Evolutionary conservation across 352 stramenopile genomes (phyloP), one percentile per base, ranked within the genome.

Genomic region (Blastocystis sp.): DNA sequence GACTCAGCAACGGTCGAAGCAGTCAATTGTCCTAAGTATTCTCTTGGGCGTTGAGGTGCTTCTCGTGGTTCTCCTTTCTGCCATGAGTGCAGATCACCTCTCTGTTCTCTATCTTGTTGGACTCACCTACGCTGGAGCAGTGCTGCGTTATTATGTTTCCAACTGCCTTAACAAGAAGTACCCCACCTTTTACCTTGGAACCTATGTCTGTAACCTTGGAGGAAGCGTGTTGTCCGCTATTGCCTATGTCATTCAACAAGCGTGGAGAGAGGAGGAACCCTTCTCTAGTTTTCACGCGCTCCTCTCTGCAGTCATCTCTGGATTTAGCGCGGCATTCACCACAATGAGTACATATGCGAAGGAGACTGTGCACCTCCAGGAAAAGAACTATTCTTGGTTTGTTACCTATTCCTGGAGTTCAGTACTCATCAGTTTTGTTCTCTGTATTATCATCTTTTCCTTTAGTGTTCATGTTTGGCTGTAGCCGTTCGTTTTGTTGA

Each of bases 321-420:
- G 29, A 18, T 42, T 72, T 9, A 21, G 8, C 36, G 24, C 61
- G 6, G 61, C 61, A 44, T 44, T 72, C 34, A 72, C 29, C 21
- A 72, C 61, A 0, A 72, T 72, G 61, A 72, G 61, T 44, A 72
- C 61, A 8, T 72, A 48, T 72, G 61, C 61, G 4, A 72, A 72
- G 32, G 61, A 72, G 27, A 72, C 61, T 7, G 42, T 29, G 11
- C n/a, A 32, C 3, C 11, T 72, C 1, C 36, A 72, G 61, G 29
- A 2, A 24, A 42, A 72, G 32, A 27, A 3, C 14, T 72, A 49
- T 21, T 14, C 16, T 11, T 48, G 27, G 29, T 72, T 72, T 48
- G 27, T 72, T 18, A 24, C 42, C 4, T 72, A 72, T 44, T 44
- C 61, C 2, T 72, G 21, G 29, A 18, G n/a, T 32, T 32, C 34